Conservation (phyloP, 2,329 filamentous ascomycete species). For the Arthroderma uncinatum region DNA sequence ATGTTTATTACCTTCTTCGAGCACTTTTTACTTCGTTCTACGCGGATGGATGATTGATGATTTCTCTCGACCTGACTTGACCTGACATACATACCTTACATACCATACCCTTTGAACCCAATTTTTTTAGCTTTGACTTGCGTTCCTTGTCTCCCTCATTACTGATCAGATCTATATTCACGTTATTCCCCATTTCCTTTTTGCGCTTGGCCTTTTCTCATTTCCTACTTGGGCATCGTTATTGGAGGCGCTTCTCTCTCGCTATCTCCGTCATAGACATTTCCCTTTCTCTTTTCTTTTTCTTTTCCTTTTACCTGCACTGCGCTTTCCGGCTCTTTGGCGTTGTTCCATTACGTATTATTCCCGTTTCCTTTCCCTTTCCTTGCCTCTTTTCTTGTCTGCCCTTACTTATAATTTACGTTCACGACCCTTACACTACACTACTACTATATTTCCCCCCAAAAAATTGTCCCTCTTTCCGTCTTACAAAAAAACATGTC, state of each 20-base stretch:
- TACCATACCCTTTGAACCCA: background rate
- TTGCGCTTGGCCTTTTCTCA: constrained; percentile 17
- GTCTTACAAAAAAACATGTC: background rate
- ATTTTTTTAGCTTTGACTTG: background rate
- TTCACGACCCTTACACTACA: background rate
- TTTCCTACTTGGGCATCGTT: constrained; percentile 17
- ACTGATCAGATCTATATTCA: no score
- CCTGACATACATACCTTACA: background rate
- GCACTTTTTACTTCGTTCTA: constrained; percentile 18
- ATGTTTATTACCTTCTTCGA: constrained; percentile 16
- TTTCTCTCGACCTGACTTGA: constrained; percentile 4
- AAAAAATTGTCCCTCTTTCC: background rate
- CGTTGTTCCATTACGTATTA: background rate
- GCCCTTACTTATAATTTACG: background rate
- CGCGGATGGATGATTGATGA: constrained; percentile 8
- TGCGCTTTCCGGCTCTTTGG: background rate
- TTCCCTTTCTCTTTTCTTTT: constrained; percentile 7
- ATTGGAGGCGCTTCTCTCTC: constrained; percentile 16
- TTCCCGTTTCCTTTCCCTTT: background rate
- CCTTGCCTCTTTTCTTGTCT: background rate
- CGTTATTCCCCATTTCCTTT: constrained; percentile 16
- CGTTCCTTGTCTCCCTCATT: constrained; percentile 15
- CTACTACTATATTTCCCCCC: background rate
- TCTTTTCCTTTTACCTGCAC: constrained; percentile 3
- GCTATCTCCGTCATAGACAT: constrained; percentile 12